Evolutionary conservation across 257 asterid genomes (phyloP).

Genomic region (Galeopsis tetrahit): DNA sequence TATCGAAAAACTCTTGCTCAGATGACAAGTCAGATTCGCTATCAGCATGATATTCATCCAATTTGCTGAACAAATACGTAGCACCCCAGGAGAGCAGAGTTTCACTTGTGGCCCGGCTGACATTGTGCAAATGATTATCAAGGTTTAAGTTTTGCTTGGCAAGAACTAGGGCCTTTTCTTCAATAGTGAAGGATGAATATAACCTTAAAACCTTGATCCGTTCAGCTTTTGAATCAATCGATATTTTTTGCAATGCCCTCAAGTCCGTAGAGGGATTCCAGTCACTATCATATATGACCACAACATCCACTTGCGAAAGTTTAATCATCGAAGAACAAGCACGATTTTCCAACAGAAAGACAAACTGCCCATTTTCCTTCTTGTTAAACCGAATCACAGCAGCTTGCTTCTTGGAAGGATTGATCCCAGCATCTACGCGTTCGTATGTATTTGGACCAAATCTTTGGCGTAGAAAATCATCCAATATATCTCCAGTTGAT

Average conservation of each 20-base stretch:
- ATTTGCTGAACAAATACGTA: slow-evolving; percentile 60
- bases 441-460: no score
- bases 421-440: no score
- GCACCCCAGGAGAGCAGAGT: slow-evolving; percentile 89
- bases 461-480: no score
- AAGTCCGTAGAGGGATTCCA: slow-evolving; percentile 80
- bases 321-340: no score
- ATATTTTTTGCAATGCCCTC: slow-evolving; percentile 65
- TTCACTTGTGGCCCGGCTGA: slow-evolving; percentile 51
- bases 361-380: no score
- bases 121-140: slow-evolving; percentile 52
- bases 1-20: slow-evolving; percentile 49
- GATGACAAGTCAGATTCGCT: slow-evolving; percentile 47
- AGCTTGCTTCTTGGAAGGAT: no score
- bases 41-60: slow-evolving; percentile 68
- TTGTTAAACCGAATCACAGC: no score
- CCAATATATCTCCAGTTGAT: no score
- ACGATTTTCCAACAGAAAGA: no score
- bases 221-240: slow-evolving; percentile 58
- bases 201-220: slow-evolving; percentile 76
- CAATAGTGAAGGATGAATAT: slow-evolving; percentile 75
- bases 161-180: slow-evolving; percentile 71
- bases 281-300: slow-evolving; percentile 72
- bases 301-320: slow-evolving; percentile 61
- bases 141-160: slow-evolving; percentile 61